Evolutionary conservation across 805 yeast genomes (phyloP).

Genomic region (Metschnikowia shivogae): DNA sequence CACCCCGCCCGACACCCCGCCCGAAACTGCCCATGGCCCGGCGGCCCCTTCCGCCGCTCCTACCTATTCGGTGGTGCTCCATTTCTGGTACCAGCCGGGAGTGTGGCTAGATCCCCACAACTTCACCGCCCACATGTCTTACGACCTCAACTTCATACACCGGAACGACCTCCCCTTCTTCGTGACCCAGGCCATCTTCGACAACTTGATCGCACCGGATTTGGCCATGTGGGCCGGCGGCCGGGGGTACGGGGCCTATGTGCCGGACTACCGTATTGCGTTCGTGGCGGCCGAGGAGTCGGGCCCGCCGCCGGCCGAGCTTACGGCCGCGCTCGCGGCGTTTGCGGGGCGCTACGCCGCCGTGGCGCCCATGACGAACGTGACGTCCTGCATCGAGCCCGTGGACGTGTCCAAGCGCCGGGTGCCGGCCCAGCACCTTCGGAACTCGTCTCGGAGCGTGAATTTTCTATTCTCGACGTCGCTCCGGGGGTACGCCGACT

Average conservation of each 20-base stretch:
- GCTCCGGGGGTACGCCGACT: slow-evolving; percentile 12
- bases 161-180: slow-evolving; percentile 61
- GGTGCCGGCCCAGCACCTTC: slow-evolving; percentile 4
- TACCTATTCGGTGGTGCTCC: slow-evolving; percentile 26
- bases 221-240: slow-evolving; percentile 8
- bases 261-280: slow-evolving; percentile 4
- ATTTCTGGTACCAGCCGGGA: slow-evolving; percentile 40
- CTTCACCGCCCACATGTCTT: slow-evolving; percentile 32
- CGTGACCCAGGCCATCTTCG: slow-evolving; percentile 44
- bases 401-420: slow-evolving; percentile 14
- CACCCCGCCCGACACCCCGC: too few relatives aligned
- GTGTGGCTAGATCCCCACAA: slow-evolving; percentile 40
- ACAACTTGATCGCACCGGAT: slow-evolving; percentile 31
- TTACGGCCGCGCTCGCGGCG: slow-evolving; percentile 4
- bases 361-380: slow-evolving; percentile 5
- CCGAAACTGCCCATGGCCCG: too few relatives aligned
- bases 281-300: slow-evolving; percentile 18
- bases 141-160: slow-evolving; percentile 43
- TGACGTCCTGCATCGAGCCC: slow-evolving; percentile 6
- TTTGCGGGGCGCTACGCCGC: slow-evolving; percentile 7
- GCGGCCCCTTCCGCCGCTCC: background rate
- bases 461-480: slow-evolving; percentile 18
- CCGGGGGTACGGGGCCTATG: slow-evolving; percentile 1
- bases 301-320: slow-evolving; percentile 7
- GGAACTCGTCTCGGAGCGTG: slow-evolving; percentile 9